Percentiles rank a stretch among this genome's conserved stretches.
phyloP scores from a whole-genome alignment of 2,329 filamentous ascomycete species.

The Penicillium sclerotiorum region DNA sequence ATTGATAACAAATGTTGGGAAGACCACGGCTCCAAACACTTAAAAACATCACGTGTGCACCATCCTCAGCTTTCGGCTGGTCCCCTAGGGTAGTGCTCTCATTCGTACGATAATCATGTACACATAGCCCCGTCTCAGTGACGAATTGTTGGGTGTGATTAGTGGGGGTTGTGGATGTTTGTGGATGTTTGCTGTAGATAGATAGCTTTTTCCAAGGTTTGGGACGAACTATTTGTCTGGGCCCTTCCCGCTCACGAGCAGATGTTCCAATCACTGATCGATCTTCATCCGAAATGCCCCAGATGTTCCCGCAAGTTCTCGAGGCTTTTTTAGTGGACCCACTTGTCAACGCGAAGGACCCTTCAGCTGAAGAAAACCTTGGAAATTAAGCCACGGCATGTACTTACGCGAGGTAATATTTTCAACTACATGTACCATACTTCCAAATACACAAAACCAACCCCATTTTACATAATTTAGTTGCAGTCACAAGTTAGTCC shows the following conservation, averaged over 20 bases:
- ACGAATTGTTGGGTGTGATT: background rate
- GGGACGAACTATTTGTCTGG: background rate
- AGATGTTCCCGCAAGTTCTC: background rate
- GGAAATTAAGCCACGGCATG: background rate
- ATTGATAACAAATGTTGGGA: too few relatives aligned
- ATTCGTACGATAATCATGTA: too few relatives aligned
- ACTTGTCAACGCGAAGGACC: background rate
- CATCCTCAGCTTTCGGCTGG: too few relatives aligned
- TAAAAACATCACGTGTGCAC: too few relatives aligned
- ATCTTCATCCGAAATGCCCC: background rate
- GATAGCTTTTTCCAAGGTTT: background rate
- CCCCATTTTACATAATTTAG: too few relatives aligned
- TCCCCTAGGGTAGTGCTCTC: too few relatives aligned
- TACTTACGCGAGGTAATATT: too few relatives aligned
- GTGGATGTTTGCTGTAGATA: background rate
- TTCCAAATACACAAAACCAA: too few relatives aligned
- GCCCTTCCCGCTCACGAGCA: background rate
- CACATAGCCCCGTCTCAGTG: background rate
- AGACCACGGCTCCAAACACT: too few relatives aligned
- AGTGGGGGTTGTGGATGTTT: background rate
- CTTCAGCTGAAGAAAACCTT: background rate
- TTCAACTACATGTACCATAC: too few relatives aligned
- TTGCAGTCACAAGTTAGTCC: too few relatives aligned
- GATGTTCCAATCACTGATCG: background rate
- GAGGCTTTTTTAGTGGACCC: background rate